Base-by-base conservation (phyloP, 2,329 filamentous ascomycete genomes). In the Coleophoma crateriformis region DNA sequence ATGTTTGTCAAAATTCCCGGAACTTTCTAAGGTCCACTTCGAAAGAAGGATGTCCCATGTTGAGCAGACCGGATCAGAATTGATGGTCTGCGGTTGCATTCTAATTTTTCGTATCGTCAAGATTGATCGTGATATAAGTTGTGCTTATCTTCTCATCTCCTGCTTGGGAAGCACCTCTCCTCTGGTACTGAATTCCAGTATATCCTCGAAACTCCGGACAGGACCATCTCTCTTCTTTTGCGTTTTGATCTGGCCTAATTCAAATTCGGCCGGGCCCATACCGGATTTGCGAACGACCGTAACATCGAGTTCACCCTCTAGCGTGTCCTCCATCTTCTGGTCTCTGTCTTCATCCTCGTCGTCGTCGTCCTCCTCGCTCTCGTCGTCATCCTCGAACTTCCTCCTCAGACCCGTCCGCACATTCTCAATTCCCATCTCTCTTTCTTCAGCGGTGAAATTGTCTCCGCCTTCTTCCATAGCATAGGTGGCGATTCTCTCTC, bases 391-490 rank as follows among this genome's bases (percentile, higher is more conserved):
- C 13, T 60, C 45, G 45, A 59, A 37, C 17, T 59, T 60, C 32
- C 79, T 75, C 62, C 67, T 76, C 62, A 94, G 66, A 0, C 88
- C 88, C 0, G 88, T 92, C 35, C 83, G 76, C 42, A 91, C 85
- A 58, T 81, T 85, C 60, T 87, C 79, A 11, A 85, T 66, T 7
- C 88, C 88, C 51, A 65, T 62, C 51, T 78, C 81, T 46, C 79
- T 76, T 71, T 94, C 89, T 59, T 85, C 84, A 3, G 80, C 72
- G 2, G 87, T 92, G 64, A 83, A 94, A 50, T 84, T 75, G 49
- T 87, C 84, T n/a, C 72, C 71, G 59, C 74, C 79, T 55, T 81
- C 73, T 33, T 71, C 65, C 33, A 58, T 51, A 14, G 70, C 67
- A 54, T 75, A 77, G 20, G 62, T 62, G 11, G 63, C 63, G 32